These are phyloP conservation scores for Gleditsia sinensis DNA, from an alignment of 306 rosid genomes.

Conservation along the genomic window DNA sequence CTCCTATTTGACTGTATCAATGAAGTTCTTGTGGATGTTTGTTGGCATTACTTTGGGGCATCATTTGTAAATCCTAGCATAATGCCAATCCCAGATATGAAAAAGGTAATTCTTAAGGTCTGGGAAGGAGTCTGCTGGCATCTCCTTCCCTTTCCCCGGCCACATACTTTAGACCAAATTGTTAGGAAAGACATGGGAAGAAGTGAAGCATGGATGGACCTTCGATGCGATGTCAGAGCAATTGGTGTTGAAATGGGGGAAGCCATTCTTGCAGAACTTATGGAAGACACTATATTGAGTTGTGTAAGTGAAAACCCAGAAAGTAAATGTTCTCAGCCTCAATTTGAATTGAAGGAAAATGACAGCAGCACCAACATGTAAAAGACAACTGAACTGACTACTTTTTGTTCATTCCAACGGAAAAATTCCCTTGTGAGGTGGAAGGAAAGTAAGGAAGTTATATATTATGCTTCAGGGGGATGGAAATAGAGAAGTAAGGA, in stretches of 20 bases:
- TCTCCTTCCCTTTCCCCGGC: constrained; percentile 69
- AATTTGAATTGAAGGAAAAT: constrained; percentile 33
- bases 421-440: constrained; percentile 19
- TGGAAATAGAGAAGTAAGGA: constrained; percentile 14
- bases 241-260: constrained; percentile 71
- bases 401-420: constrained; percentile 13
- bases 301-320: constrained; percentile 42
- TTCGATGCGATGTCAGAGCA: constrained; percentile 56
- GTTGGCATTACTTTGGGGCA: constrained; percentile 55
- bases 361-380: constrained; percentile 43
- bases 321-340: constrained; percentile 35
- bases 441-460: constrained; percentile 22
- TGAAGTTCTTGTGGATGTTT: constrained; percentile 76
- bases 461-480: constrained; percentile 19
- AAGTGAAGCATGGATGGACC: constrained; percentile 77
- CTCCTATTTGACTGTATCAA: constrained; percentile 74
- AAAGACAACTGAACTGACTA: constrained; percentile 15
- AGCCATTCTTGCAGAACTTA: constrained; percentile 68
- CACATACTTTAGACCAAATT: constrained; percentile 79
- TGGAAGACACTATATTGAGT: constrained; percentile 67
- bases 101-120: constrained; percentile 51
- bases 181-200: constrained; percentile 80
- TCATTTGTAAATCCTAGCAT: constrained; percentile 55
- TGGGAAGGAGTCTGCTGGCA: constrained; percentile 81
- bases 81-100: constrained; percentile 52